A percentile compares a stretch with the other conserved stretches of the same genome.
phyloP scores from a whole-genome alignment of 2,329 filamentous ascomycete genomes.

The Immersiporthe knoxdaviesiana region DNA sequence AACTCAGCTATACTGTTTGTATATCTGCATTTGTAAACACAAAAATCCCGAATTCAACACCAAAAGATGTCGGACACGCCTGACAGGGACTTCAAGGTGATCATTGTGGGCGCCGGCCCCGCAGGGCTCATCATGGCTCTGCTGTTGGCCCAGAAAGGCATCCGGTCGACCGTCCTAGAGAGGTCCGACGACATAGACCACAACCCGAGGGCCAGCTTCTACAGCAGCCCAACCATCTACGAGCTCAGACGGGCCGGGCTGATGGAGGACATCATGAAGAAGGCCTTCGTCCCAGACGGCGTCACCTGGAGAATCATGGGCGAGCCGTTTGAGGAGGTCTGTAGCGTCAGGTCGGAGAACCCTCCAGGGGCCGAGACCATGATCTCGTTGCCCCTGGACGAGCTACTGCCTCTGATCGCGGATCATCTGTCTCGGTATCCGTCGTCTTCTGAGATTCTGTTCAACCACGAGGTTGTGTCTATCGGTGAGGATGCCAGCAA shows the following conservation, averaged over 20 bases:
- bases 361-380: slow-evolving; percentile 35
- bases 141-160: slow-evolving; percentile 32
- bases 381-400: slow-evolving; percentile 48
- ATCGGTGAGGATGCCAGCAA: slow-evolving; percentile 41
- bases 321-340: slow-evolving; percentile 29
- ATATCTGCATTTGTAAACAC: too few relatives aligned
- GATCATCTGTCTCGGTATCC: slow-evolving; percentile 40
- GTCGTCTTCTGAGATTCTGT: slow-evolving; percentile 41
- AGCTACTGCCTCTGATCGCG: slow-evolving; percentile 46
- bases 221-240: slow-evolving; percentile 34
- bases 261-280: slow-evolving; percentile 35
- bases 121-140: slow-evolving; percentile 33
- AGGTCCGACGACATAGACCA: slow-evolving; percentile 35
- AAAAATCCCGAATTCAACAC: too few relatives aligned
- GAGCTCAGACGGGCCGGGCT: slow-evolving; percentile 37
- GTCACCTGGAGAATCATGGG: slow-evolving; percentile 36
- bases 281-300: slow-evolving; percentile 34
- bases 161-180: slow-evolving; percentile 37
- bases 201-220: slow-evolving; percentile 39
- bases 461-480: slow-evolving; percentile 44
- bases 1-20: neutral
- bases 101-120: slow-evolving; percentile 34
- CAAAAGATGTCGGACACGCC: too few relatives aligned
- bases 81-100: slow-evolving; percentile 17
- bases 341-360: slow-evolving; percentile 27